phyloP scores from a whole-genome alignment of 1,139 yeast species.

The Casaregolazyma suthepensis region DNA sequence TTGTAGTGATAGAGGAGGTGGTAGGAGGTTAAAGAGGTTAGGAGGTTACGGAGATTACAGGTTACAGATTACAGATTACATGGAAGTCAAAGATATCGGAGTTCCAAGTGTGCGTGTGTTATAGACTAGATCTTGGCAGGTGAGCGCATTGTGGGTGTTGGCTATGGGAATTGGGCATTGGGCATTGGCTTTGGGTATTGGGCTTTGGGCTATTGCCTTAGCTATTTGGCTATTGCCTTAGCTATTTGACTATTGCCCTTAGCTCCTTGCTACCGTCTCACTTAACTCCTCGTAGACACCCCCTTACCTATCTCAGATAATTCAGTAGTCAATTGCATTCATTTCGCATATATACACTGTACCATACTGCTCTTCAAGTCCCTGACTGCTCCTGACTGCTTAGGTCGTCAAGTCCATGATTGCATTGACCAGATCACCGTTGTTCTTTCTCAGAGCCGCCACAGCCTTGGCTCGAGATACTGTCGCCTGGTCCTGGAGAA shows the following conservation, averaged over 20 bases:
- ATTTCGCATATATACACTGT: conserved; percentile 1
- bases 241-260: too few relatives aligned
- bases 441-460: conserved; percentile 81
- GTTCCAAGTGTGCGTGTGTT: neutral
- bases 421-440: conserved; percentile 93
- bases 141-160: neutral
- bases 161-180: too few relatives aligned
- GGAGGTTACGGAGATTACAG: neutral
- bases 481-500: conserved; percentile 85
- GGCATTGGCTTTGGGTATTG: too few relatives aligned
- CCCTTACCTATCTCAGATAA: neutral
- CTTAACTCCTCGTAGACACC: too few relatives aligned
- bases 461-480: conserved; percentile 86
- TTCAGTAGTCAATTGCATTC: neutral
- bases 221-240: too few relatives aligned
- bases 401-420: conserved; percentile 66
- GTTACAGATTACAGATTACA: neutral
- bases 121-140: neutral
- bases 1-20: neutral
- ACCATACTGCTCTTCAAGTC: neutral
- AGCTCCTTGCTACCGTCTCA: too few relatives aligned
- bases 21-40: neutral
- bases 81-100: neutral
- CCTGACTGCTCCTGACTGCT: neutral
- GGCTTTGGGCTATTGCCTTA: too few relatives aligned